Evolutionary conservation across 441 rosid species (phyloP).

Genomic region (Syzygium malaccense): DNA sequence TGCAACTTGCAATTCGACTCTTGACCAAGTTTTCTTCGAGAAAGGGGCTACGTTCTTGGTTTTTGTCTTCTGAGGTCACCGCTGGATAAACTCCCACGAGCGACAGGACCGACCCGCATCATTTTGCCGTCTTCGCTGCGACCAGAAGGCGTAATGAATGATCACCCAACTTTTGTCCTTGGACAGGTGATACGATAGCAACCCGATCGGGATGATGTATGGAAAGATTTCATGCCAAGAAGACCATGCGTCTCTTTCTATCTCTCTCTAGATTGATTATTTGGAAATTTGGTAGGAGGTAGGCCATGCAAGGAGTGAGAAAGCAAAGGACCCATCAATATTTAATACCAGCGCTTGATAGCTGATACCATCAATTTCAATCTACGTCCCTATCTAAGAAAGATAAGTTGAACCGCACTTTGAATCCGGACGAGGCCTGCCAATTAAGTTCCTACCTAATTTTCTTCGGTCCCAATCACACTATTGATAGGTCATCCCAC

Average conservation of each 20-base stretch:
- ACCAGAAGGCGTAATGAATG: not conserved
- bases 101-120: not conserved
- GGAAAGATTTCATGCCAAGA: not conserved
- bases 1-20: rapidly evolving
- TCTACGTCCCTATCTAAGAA: not conserved
- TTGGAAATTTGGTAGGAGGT: not conserved
- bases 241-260: not conserved
- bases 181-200: not conserved
- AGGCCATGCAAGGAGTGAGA: not conserved
- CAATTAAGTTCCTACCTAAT: not conserved
- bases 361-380: not conserved
- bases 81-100: not conserved
- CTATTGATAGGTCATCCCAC: not conserved
- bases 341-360: not conserved
- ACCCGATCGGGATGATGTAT: not conserved
- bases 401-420: not conserved
- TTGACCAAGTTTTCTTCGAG: not conserved
- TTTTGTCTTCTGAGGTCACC: not conserved
- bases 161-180: not conserved
- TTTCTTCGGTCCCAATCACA: not conserved
- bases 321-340: not conserved
- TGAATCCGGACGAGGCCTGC: not conserved
- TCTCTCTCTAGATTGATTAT: not conserved
- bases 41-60: not conserved
- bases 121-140: not conserved